These are phyloP conservation scores for Apiotrichum siamense DNA, from an alignment of 1,284 basidiomycete genomes.

Conservation along the genomic window DNA sequence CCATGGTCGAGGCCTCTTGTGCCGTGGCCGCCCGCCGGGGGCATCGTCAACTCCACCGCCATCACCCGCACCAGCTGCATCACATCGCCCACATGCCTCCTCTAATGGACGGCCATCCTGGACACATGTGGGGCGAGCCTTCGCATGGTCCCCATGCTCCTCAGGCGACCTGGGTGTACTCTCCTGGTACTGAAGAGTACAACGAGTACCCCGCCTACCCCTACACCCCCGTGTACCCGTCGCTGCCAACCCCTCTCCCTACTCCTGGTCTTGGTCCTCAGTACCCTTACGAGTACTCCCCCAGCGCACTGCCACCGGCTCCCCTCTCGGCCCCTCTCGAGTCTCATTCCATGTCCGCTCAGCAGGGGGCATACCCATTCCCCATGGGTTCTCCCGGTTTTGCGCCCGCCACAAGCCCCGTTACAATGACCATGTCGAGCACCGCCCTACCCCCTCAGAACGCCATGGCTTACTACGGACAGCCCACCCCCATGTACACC, in stretches of 20 bases:
- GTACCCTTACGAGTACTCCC: not conserved
- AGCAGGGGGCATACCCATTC: not conserved
- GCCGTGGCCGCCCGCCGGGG: conserved; percentile 2
- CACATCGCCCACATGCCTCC: not conserved
- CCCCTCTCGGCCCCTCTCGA: not conserved
- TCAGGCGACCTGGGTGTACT: not conserved
- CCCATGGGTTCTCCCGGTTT: not conserved
- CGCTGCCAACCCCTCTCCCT: not conserved
- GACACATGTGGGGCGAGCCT: not conserved
- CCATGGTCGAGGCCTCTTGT: conserved; percentile 5
- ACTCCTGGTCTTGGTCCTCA: not conserved
- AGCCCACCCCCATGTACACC: not conserved
- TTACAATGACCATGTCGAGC: not conserved
- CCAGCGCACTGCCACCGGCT: not conserved
- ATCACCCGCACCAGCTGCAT: conserved; percentile 1
- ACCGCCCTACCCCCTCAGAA: not conserved
- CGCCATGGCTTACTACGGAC: not conserved
- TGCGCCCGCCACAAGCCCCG: not conserved
- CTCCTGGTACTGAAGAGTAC: not conserved
- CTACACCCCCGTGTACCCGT: not conserved
- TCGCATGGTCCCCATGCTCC: no score
- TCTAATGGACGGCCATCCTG: not conserved
- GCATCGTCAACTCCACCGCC: conserved; percentile 1
- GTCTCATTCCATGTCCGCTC: not conserved
- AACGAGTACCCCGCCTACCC: not conserved